Percentiles rank a stretch among this genome's conserved stretches.
phyloP scores from a whole-genome alignment of 805 yeast species.

The Nakazawaea ishiwadae region DNA sequence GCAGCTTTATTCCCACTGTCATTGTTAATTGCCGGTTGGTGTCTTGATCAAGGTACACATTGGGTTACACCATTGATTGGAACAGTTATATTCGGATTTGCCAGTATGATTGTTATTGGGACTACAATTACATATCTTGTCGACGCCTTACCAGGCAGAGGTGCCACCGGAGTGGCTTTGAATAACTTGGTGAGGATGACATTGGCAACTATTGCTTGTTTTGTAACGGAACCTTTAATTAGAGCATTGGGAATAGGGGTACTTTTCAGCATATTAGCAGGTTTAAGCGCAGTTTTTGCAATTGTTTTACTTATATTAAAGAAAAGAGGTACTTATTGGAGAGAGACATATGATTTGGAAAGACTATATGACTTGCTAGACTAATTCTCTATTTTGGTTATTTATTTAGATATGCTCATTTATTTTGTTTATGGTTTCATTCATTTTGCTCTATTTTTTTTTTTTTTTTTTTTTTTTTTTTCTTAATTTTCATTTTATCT shows the following conservation, averaged over 20 bases:
- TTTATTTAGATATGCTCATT: no score
- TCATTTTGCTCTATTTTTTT: not conserved
- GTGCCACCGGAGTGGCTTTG: constrained; percentile 85
- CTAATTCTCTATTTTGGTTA: not conserved
- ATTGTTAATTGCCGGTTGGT: constrained; percentile 78
- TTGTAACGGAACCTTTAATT: constrained; percentile 67
- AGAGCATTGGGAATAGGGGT: constrained; percentile 68
- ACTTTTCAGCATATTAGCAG: constrained; percentile 61
- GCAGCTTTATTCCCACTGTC: constrained; percentile 59
- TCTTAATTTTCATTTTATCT: no score
- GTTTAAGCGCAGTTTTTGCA: constrained; percentile 43
- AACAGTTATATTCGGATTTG: constrained; percentile 76
- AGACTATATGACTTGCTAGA: constrained; percentile 49
- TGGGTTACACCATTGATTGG: constrained; percentile 85
- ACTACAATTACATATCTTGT: constrained; percentile 76
- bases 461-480: no score
- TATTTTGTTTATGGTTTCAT: no score
- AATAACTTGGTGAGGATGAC: constrained; percentile 72
- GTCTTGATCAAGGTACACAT: constrained; percentile 54
- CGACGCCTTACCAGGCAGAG: constrained; percentile 81
- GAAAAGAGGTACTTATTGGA: constrained; percentile 52
- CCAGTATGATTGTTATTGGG: constrained; percentile 81
- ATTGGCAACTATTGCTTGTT: constrained; percentile 73
- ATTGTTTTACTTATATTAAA: constrained; percentile 42
- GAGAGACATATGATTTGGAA: constrained; percentile 58